A percentile compares a stretch with the other conserved stretches of the same genome.
Evolutionary conservation across 208 protist genomes (phyloP).

Genomic region (Novymonas esmeraldas): DNA sequence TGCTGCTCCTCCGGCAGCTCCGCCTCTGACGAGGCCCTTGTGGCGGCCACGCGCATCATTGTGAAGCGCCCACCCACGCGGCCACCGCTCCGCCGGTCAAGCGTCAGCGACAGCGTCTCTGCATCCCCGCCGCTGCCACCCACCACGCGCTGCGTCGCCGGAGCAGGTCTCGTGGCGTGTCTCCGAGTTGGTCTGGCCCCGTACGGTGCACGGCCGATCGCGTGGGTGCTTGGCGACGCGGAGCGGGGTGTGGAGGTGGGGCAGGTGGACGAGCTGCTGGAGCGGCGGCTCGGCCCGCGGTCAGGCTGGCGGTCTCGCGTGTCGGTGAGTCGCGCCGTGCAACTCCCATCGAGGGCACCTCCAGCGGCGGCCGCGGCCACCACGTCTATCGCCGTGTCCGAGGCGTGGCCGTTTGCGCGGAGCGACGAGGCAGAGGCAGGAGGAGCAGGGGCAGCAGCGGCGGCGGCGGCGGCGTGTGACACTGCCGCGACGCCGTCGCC

Average conservation of each 20-base stretch:
- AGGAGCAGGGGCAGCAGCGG: no score
- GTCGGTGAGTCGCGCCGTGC: neutral
- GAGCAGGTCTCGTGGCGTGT: neutral
- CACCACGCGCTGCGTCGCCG: constrained; percentile 15
- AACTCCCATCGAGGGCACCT: no score
- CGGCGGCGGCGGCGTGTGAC: neutral
- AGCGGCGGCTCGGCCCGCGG: neutral
- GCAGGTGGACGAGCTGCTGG: constrained; percentile 18
- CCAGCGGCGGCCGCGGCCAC: no score
- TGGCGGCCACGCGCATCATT: neutral
- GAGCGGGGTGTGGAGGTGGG: constrained; percentile 12
- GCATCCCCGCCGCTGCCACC: neutral
- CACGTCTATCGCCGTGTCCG: neutral
- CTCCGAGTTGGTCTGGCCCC: constrained; percentile 38
- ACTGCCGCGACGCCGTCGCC: neutral
- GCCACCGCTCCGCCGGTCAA: constrained; percentile 14
- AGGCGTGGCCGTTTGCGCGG: no score
- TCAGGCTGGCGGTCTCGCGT: constrained; percentile 30
- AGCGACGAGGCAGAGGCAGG: no score
- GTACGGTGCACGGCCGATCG: constrained; percentile 54
- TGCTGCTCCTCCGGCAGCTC: constrained; percentile 8
- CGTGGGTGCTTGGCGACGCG: constrained; percentile 39
- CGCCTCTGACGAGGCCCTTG: neutral
- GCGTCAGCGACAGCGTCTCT: neutral
- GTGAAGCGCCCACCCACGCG: constrained; percentile 8